Percentiles rank a stretch among this genome's conserved stretches.
These are phyloP conservation scores for Salix viminalis DNA, from an alignment of 345 rosid species.

Conservation along the genomic window DNA sequence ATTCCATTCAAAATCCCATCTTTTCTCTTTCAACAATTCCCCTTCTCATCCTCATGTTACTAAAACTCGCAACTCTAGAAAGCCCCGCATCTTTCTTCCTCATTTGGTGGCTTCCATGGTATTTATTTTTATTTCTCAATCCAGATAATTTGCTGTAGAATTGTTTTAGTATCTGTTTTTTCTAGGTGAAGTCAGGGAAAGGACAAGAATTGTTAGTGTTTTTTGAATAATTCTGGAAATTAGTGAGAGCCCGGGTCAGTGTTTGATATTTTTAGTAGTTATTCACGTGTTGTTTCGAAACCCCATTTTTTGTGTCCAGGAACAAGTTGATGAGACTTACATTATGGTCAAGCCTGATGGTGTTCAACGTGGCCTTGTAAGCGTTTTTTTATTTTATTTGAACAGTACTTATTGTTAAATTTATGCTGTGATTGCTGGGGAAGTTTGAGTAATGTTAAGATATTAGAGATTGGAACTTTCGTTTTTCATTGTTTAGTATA, in stretches of 20 bases:
- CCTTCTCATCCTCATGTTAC: slow-evolving; percentile 27
- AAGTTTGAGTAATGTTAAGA: background rate
- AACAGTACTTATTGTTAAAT: background rate
- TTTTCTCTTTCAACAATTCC: slow-evolving; percentile 37
- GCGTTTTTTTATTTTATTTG: background rate
- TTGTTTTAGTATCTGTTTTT: background rate
- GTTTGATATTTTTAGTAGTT: slow-evolving; percentile 1
- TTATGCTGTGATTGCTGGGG: background rate
- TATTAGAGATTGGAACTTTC: background rate
- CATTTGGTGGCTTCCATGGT: slow-evolving; percentile 84
- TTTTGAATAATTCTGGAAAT: background rate
- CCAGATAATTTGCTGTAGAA: background rate
- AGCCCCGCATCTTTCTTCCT: slow-evolving; percentile 68
- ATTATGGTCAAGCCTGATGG: slow-evolving; percentile 96
- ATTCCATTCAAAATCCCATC: slow-evolving; percentile 45
- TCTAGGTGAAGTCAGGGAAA: background rate
- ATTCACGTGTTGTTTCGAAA: background rate
- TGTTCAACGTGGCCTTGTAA: slow-evolving; percentile 88
- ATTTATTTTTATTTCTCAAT: background rate
- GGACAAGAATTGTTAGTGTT: background rate
- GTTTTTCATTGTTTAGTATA: background rate
- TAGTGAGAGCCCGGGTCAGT: background rate
- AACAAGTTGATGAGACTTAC: slow-evolving; percentile 79
- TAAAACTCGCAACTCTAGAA: slow-evolving; percentile 35
- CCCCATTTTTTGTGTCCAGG: slow-evolving; percentile 36